These are phyloP conservation scores for Mantamonas sphyraenae DNA, from an alignment of 78 protist species.

Conservation along the genomic window DNA sequence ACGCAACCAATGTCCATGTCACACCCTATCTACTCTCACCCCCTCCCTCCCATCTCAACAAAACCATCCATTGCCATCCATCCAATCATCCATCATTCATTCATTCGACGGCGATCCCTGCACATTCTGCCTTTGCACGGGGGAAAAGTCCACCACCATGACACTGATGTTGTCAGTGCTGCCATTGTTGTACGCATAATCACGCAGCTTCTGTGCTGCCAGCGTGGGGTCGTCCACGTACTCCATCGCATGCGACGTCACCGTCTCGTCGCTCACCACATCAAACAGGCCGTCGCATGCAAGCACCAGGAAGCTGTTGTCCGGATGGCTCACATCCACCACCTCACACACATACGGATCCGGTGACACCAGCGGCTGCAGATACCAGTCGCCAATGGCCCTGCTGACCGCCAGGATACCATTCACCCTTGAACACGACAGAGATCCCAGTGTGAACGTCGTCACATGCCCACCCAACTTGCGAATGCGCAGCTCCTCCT, in stretches of 20 bases:
- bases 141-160: too few relatives aligned
- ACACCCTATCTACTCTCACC: too few relatives aligned
- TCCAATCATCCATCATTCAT: too few relatives aligned
- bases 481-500: conserved; percentile 49
- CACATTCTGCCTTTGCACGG: too few relatives aligned
- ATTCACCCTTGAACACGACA: conserved; percentile 35
- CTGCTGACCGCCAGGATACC: conserved; percentile 55
- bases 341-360: conserved; percentile 57
- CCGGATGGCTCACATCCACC: conserved; percentile 34
- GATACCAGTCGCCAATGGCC: conserved; percentile 62
- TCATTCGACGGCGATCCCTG: too few relatives aligned
- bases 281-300: conserved; percentile 80
- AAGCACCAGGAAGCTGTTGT: conserved; percentile 46
- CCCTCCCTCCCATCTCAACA: too few relatives aligned
- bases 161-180: conserved; percentile 67
- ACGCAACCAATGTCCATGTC: too few relatives aligned
- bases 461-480: conserved; percentile 48
- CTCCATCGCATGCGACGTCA: conserved; percentile 41
- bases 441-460: neutral
- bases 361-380: conserved; percentile 34
- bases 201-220: conserved; percentile 58
- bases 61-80: too few relatives aligned
- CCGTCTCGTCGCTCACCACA: conserved; percentile 58
- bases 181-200: conserved; percentile 51
- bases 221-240: conserved; percentile 49